Conservation (phyloP, 2,329 filamentous ascomycete genomes). For the Byssoonygena ceratinophila region DNA sequence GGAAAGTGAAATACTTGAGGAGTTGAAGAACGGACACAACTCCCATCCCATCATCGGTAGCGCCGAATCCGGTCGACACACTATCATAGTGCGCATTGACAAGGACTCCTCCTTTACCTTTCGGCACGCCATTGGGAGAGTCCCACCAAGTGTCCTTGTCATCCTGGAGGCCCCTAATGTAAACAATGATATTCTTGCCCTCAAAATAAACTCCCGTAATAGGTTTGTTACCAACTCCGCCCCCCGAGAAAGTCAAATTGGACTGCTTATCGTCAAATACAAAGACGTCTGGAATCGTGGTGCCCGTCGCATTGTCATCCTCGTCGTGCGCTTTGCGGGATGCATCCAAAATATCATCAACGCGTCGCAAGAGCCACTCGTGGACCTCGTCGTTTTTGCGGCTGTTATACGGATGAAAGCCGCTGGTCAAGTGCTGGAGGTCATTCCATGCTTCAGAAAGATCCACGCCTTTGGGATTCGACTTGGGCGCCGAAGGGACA, state of each 20-base stretch:
- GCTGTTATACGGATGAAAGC: conserved; percentile 83
- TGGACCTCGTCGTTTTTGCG: conserved; percentile 70
- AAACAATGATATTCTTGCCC: conserved; percentile 82
- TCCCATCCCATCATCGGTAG: conserved; percentile 87
- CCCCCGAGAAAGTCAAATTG: conserved; percentile 61
- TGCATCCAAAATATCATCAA: conserved; percentile 56
- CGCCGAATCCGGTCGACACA: conserved; percentile 82
- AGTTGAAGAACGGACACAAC: conserved; percentile 79
- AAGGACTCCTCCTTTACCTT: conserved; percentile 64
- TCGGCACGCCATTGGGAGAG: conserved; percentile 38
- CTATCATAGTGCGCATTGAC: conserved; percentile 95
- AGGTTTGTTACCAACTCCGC: conserved; percentile 29
- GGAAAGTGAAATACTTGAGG: conserved; percentile 70
- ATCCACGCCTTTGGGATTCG: conserved; percentile 56
- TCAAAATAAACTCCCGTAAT: conserved; percentile 68
- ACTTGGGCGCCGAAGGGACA: conserved; percentile 56
- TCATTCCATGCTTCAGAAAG: conserved; percentile 80
- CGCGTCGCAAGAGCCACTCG: conserved; percentile 60
- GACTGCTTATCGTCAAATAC: conserved; percentile 70
- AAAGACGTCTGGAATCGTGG: conserved; percentile 35
- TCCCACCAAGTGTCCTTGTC: conserved; percentile 65
- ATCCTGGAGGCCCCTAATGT: conserved; percentile 73
- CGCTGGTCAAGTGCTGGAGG: conserved; percentile 60
- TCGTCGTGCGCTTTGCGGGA: conserved; percentile 28
- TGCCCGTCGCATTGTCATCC: conserved; percentile 13